phyloP scores from a whole-genome alignment of 192 early-diverging fungal species.

The Fimicolochytrium jonesii region DNA sequence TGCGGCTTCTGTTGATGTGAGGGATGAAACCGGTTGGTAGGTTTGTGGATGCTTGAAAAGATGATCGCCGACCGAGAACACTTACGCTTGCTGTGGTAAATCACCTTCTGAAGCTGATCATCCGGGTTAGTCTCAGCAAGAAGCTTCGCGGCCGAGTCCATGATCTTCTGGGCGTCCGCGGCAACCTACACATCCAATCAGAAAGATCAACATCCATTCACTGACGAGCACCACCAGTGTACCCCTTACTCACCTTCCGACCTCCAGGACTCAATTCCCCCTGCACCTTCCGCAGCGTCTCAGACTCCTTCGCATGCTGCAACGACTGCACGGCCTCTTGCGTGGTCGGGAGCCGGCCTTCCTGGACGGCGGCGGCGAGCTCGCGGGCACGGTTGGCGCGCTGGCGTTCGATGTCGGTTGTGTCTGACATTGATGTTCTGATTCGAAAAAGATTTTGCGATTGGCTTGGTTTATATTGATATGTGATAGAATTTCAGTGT shows the following conservation, averaged over 20 bases:
- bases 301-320: constrained; percentile 32
- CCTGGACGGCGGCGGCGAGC: constrained; percentile 26
- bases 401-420: constrained; percentile 24
- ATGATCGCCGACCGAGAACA: too few relatives aligned
- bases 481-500: too few relatives aligned
- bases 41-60: too few relatives aligned
- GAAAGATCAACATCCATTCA: too few relatives aligned
- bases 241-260: too few relatives aligned
- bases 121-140: constrained; percentile 41
- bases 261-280: constrained; percentile 41
- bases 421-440: too few relatives aligned
- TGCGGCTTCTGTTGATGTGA: too few relatives aligned
- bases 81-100: constrained; percentile 24
- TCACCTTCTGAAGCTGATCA: constrained; percentile 43
- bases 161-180: constrained; percentile 31
- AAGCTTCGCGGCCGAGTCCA: constrained; percentile 31
- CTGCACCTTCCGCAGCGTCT: constrained; percentile 21
- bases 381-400: constrained; percentile 7
- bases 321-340: constrained; percentile 32
- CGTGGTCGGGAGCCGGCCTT: constrained; percentile 45
- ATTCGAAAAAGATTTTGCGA: too few relatives aligned
- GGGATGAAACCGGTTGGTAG: too few relatives aligned
- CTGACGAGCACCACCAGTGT: too few relatives aligned
- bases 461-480: too few relatives aligned
- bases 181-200: too few relatives aligned